Base-by-base conservation (phyloP, 2,329 filamentous ascomycete genomes). In the Colletotrichum eleusines region DNA sequence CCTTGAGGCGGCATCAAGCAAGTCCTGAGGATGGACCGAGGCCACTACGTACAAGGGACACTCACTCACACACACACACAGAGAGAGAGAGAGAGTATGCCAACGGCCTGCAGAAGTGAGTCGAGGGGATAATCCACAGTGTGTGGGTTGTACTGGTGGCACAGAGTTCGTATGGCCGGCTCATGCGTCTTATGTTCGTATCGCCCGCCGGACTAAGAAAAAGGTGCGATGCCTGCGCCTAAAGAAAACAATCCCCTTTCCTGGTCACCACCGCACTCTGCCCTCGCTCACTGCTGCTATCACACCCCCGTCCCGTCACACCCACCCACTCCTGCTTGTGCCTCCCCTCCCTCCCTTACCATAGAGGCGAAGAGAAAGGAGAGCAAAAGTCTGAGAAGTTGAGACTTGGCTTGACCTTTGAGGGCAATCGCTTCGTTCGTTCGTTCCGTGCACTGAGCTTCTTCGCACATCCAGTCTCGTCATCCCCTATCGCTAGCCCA, bases 181-280 rank as follows among this genome's bases (percentile, higher is more conserved):
- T 51, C 26, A 12, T 73, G 54, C 72, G 62, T 31, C 44, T 51
- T 28, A 23, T 59, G 67, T 59, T 53, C 40, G 8, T 72, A 5
- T 26, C 28, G 72, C 54, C 64, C 67, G 57, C 71, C 72, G 71
- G 40, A 72, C 23, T 5, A 6, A 16, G 12, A 2, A 23, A 28
- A 16, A 18, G 42, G 42, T n/a, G n/a, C n/a, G n/a, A n/a, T n/a
- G n/a, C n/a, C n/a, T 48, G 55, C 23, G 40, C 60, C 63, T 53
- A 54, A 73, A 66, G 64, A 73, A 74, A 74, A 74, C 71, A 74
- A 69, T 71, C 71, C 71, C 73, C 67, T 72, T 73, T 73, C 68
- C 64, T 62, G 65, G 62, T 48, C 16, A 42, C 40, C 62, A 46
- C 40, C 62, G 38, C 28, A 50, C 50, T 57, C 46, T n/a, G 14